Base-by-base conservation (phyloP, 768 basidiomycete genomes). In the Termitomyces titanicus region DNA sequence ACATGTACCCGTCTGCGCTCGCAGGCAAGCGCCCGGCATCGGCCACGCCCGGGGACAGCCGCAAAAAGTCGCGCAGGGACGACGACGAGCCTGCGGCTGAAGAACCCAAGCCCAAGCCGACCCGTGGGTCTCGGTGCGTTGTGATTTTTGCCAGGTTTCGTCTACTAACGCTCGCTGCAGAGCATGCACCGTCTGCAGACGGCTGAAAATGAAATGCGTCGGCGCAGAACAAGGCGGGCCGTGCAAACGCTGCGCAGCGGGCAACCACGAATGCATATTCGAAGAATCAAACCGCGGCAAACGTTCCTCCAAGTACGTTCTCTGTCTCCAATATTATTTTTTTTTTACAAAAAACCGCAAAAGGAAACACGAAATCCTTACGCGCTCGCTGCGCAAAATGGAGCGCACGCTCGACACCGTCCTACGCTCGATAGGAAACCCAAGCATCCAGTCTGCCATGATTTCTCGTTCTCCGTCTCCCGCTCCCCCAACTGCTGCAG, bases 251-350 rank as follows among this genome's bases (percentile, higher is more conserved):
- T 97, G 94, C 64, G 71, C 74, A 44, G 65, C 84, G 0, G 87
- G 89, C 18, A 83, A 83, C 61, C 89, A 95, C 64, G 92, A 96
- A 62, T 99, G 97, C 66, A 83, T 97, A 42, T 98, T 99, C 60
- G 94, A 98, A 73, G 96, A 98, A 68, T 93, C 90, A 2, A 95
- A 98, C 68, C 82, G 97, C 46, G 97, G 97, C 39, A 96, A 95
- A 69, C 84, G 92, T 11, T 84, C 89, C 20, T 81, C 88, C 52
- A 92, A 91, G 91, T 92, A 70, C 60, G 80, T 11, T 0, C 12
- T 63, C 20, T 49, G 20, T 46, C 55, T 51, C 39, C n/a, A n/a
- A n/a, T n/a, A 29, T 29, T 29, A 29, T 39, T 57, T 64, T 59
- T 59, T 62, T 52, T 39, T 61, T 72, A 55, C 68, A 57, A 66